phyloP scores from a whole-genome alignment of 1,139 yeast genomes.

The Hyphopichia buzzinii region DNA sequence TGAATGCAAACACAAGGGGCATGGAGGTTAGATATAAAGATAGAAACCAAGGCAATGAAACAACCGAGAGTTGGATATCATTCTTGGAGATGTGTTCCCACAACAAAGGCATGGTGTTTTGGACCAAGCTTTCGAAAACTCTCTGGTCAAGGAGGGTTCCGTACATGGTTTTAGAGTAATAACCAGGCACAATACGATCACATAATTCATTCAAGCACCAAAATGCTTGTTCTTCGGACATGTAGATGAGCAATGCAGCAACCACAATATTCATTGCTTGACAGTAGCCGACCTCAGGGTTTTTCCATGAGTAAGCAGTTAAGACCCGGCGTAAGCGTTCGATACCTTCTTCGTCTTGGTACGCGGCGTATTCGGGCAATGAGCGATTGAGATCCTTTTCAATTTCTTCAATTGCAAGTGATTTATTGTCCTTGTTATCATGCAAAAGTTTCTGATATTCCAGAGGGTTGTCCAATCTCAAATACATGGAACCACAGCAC shows the following conservation, averaged over 20 bases:
- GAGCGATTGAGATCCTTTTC: conserved; percentile 95
- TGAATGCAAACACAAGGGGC: conserved; percentile 91
- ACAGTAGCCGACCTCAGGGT: conserved; percentile 96
- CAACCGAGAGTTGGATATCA: conserved; percentile 93
- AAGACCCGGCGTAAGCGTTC: conserved; percentile 79
- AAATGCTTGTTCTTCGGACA: conserved; percentile 97
- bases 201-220: conserved; percentile 88
- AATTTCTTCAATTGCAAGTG: conserved; percentile 91
- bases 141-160: conserved; percentile 93
- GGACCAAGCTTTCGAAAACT: conserved; percentile 88
- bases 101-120: conserved; percentile 82
- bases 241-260: conserved; percentile 88
- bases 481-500: conserved; percentile 81
- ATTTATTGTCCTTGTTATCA: conserved; percentile 59
- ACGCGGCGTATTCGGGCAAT: conserved; percentile 93
- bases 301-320: conserved; percentile 94
- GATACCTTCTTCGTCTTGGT: conserved; percentile 84
- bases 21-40: conserved; percentile 86
- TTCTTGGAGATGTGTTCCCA: conserved; percentile 77
- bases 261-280: conserved; percentile 99
- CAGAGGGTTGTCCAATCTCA: conserved; percentile 60
- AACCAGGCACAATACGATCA: conserved; percentile 88
- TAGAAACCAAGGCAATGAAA: conserved; percentile 94
- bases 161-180: conserved; percentile 96
- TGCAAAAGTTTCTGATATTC: conserved; percentile 59